These are phyloP conservation scores for Glutinoglossum americanum DNA, from an alignment of 495 filamentous ascomycete genomes.

Conservation along the genomic window DNA sequence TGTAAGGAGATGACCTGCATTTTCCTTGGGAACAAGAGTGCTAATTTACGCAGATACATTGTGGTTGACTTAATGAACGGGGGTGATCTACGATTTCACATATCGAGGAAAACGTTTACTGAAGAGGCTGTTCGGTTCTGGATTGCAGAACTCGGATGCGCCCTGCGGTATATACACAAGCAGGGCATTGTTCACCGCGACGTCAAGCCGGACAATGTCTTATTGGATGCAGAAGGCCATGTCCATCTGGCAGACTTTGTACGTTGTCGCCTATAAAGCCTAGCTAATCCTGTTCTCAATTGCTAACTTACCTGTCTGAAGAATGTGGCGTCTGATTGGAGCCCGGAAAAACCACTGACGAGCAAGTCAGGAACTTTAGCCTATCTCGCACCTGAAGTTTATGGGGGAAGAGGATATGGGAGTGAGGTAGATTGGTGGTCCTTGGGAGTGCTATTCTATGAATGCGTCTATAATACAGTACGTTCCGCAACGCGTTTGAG, in stretches of 20 bases:
- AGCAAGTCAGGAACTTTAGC: slow-evolving; percentile 95
- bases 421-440: slow-evolving; percentile 97
- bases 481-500: slow-evolving; percentile 7
- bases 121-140: slow-evolving; percentile 94
- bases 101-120: slow-evolving; percentile 92
- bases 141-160: slow-evolving; percentile 86
- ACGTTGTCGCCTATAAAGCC: slow-evolving; percentile 16
- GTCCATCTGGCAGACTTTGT: slow-evolving; percentile 97
- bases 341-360: slow-evolving; percentile 57
- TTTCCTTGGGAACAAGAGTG: not conserved
- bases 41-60: slow-evolving; percentile 38
- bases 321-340: slow-evolving; percentile 93
- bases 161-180: slow-evolving; percentile 71
- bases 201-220: slow-evolving; percentile 91
- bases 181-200: slow-evolving; percentile 92
- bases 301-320: slow-evolving; percentile 17
- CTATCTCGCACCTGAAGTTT: slow-evolving; percentile 91
- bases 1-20: slow-evolving; percentile 34
- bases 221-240: slow-evolving; percentile 84
- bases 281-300: slow-evolving; percentile 5
- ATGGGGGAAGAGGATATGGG: slow-evolving; percentile 66
- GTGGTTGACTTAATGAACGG: slow-evolving; percentile 98
- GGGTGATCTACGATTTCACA: slow-evolving; percentile 91
- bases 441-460: slow-evolving; percentile 86
- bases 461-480: slow-evolving; percentile 98